These are phyloP conservation scores for Fusarium sp. DNA, from an alignment of 2,329 filamentous ascomycete genomes.

Conservation along the genomic window DNA sequence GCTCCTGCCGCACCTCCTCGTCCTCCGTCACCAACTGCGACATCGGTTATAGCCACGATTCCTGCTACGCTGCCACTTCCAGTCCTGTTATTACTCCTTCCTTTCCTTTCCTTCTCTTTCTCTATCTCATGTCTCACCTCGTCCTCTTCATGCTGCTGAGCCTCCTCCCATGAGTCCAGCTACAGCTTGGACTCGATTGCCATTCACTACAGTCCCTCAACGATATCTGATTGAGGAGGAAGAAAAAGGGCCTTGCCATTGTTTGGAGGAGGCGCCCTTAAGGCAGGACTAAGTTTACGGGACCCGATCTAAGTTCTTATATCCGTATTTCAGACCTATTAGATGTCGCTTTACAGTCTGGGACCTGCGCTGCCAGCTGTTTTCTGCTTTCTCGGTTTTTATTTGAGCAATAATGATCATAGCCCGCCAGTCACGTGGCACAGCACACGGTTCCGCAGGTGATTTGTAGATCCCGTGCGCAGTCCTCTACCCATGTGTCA, in stretches of 20 bases:
- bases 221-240: not conserved
- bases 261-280: accelerated
- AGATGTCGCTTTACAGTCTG: not conserved
- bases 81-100: not conserved
- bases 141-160: not conserved
- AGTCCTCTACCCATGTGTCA: accelerated
- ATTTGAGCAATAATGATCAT: not conserved
- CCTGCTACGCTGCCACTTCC: accelerated
- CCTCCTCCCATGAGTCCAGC: not conserved
- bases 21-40: not conserved
- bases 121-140: not conserved
- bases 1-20: too few species aligned
- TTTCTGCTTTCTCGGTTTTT: not conserved
- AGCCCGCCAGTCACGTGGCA: not conserved
- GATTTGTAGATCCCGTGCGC: not conserved
- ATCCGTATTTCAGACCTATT: not conserved
- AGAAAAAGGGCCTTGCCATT: accelerated
- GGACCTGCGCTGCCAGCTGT: not conserved
- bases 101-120: not conserved
- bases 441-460: not conserved
- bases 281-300: too few species aligned
- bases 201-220: not conserved
- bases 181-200: not conserved
- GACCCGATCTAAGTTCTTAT: not conserved
- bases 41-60: not conserved